These are phyloP conservation scores for Zygnema cylindricum DNA, from an alignment of 139 green algal genomes.

Conservation along the genomic window DNA sequence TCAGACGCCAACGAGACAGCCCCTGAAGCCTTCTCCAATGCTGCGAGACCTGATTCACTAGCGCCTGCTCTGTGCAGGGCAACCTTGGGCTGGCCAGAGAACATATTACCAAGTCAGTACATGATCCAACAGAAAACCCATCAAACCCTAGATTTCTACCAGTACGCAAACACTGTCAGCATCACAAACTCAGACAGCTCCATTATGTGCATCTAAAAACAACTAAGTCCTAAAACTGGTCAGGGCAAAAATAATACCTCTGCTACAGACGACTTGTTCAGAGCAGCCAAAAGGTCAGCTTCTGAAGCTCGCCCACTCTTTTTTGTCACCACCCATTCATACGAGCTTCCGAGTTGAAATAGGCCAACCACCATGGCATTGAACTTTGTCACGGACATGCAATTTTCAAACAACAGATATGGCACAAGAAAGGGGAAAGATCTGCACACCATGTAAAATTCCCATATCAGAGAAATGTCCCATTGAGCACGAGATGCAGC, in stretches of 20 bases:
- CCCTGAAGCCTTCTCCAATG: background rate
- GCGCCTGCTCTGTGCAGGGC: background rate
- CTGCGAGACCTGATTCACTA: background rate
- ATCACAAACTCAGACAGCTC: too few species aligned
- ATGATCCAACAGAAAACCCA: too few species aligned
- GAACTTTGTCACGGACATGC: conserved; percentile 86
- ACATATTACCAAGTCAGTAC: too few species aligned
- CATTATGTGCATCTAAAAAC: too few species aligned
- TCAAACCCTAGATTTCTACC: too few species aligned
- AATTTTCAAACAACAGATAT: conserved; percentile 91
- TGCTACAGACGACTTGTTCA: background rate
- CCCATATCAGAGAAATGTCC: too few species aligned
- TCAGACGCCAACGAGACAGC: too few species aligned
- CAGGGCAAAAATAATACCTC: too few species aligned
- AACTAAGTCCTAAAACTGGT: too few species aligned
- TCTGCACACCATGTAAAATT: conserved; percentile 20
- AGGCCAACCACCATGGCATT: conserved; percentile 69
- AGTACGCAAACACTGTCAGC: too few species aligned
- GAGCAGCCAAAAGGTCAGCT: conserved; percentile 20
- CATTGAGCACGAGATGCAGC: too few species aligned
- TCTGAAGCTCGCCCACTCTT: conserved; percentile 66
- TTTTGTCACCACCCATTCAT: conserved; percentile 89
- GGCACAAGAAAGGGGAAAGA: conserved; percentile 61
- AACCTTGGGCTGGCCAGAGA: background rate
- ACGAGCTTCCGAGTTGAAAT: conserved; percentile 65